A percentile compares a stretch with the other conserved stretches of the same genome.
These are phyloP conservation scores for Yarrowia yakushimensis DNA, from an alignment of 805 yeast genomes.

Conservation along the genomic window DNA sequence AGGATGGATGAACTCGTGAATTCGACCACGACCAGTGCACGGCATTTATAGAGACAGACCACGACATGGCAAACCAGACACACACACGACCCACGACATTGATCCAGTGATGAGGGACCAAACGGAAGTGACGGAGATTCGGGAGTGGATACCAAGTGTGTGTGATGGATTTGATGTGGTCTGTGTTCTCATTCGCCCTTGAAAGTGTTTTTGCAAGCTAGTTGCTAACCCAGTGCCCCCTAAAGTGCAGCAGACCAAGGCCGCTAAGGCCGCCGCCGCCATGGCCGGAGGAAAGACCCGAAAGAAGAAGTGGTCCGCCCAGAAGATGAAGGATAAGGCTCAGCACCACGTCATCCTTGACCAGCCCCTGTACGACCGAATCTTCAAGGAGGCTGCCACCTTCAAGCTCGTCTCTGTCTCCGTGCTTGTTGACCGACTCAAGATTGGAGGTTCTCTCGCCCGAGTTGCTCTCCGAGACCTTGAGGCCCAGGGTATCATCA, in stretches of 20 bases:
- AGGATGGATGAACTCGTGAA: not conserved
- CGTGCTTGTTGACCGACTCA: slow-evolving; percentile 97
- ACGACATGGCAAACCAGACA: too few species aligned
- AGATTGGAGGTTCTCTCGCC: slow-evolving; percentile 98
- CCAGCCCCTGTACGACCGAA: slow-evolving; percentile 98
- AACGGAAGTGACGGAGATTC: too few species aligned
- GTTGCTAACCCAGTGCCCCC: slow-evolving; percentile 81
- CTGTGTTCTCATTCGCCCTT: too few species aligned
- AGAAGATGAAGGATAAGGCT: slow-evolving; percentile 99
- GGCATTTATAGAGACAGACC: too few species aligned
- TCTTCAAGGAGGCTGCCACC: slow-evolving; percentile 98
- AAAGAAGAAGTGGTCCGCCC: slow-evolving; percentile 99
- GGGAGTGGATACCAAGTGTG: too few species aligned
- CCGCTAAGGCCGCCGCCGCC: slow-evolving; percentile 99
- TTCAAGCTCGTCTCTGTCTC: slow-evolving; percentile 98
- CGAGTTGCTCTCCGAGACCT: slow-evolving; percentile 96
- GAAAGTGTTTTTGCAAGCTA: too few species aligned
- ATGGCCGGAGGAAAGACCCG: slow-evolving; percentile 99
- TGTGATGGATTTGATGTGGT: too few species aligned
- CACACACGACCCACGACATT: too few species aligned
- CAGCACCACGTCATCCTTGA: slow-evolving; percentile 95
- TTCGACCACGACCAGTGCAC: too few species aligned
- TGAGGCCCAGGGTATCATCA: slow-evolving; percentile 91
- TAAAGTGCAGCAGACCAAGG: slow-evolving; percentile 98
- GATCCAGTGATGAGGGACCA: too few species aligned